A percentile compares a stretch with the other conserved stretches of the same genome.
These are phyloP conservation scores for Nicotiana noctiflora DNA, from an alignment of 257 asterid genomes.

Conservation along the genomic window DNA sequence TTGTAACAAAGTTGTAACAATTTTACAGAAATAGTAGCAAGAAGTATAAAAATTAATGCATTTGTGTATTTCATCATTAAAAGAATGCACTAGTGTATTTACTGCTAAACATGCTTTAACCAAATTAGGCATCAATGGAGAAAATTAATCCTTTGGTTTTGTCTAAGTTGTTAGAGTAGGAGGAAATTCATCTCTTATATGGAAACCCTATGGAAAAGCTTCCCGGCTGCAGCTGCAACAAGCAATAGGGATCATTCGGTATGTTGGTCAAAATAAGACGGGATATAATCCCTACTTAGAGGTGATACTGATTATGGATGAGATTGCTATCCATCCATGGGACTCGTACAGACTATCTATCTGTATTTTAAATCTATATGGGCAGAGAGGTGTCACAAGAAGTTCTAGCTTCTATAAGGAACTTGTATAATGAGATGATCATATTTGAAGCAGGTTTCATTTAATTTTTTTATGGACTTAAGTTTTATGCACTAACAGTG, in stretches of 20 bases:
- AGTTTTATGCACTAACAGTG: background rate
- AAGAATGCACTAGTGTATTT: background rate
- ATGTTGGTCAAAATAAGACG: background rate
- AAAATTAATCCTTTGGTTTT: background rate
- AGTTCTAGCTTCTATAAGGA: background rate
- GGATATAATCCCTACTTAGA: background rate
- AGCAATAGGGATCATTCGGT: background rate
- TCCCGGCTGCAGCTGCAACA: background rate
- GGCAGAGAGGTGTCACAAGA: background rate
- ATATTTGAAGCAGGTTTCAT: background rate
- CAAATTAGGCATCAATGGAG: background rate
- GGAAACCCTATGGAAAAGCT: background rate
- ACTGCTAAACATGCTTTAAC: background rate
- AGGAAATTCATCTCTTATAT: background rate
- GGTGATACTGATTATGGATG: background rate
- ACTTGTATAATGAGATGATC: background rate
- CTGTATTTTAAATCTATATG: background rate
- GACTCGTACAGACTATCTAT: background rate
- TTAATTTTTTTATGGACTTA: background rate
- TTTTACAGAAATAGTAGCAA: background rate
- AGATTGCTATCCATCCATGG: background rate
- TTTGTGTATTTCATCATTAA: background rate
- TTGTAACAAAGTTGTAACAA: background rate
- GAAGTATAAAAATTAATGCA: background rate
- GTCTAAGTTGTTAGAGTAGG: background rate